Evolutionary conservation across 1,139 yeast species (phyloP).

Genomic region (Sugiyamaella japonica): DNA sequence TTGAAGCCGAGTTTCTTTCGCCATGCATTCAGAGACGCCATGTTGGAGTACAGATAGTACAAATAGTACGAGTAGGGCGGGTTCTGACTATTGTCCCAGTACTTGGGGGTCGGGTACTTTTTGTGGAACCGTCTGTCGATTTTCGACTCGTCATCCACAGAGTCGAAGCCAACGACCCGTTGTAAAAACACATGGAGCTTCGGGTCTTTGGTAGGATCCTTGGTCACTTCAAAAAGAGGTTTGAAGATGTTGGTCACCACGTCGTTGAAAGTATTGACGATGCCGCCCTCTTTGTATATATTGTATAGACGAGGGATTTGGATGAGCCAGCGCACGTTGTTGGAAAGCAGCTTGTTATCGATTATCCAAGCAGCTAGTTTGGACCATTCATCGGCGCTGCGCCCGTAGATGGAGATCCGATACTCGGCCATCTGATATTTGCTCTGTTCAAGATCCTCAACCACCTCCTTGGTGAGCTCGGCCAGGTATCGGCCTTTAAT

Average conservation of each 20-base stretch:
- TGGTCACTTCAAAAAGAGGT: slow-evolving; percentile 91
- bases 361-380: slow-evolving; percentile 92
- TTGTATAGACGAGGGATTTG: slow-evolving; percentile 95
- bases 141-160: slow-evolving; percentile 97
- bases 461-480: slow-evolving; percentile 88
- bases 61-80: slow-evolving; percentile 98
- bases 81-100: slow-evolving; percentile 75
- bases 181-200: slow-evolving; percentile 84
- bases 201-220: slow-evolving; percentile 82
- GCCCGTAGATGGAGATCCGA: slow-evolving; percentile 91
- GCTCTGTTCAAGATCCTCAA: slow-evolving; percentile 86
- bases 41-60: slow-evolving; percentile 82
- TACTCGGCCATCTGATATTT: slow-evolving; percentile 98
- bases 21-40: slow-evolving; percentile 82
- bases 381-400: slow-evolving; percentile 91
- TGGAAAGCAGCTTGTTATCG: slow-evolving; percentile 87
- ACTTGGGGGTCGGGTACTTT: slow-evolving; percentile 77
- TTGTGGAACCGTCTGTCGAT: slow-evolving; percentile 76
- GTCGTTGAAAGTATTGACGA: slow-evolving; percentile 71
- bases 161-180: slow-evolving; percentile 95
- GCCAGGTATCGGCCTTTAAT: slow-evolving; percentile 88
- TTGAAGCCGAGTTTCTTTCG: slow-evolving; percentile 72
- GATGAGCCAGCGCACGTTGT: slow-evolving; percentile 94
- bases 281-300: slow-evolving; percentile 74
- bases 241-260: slow-evolving; percentile 74